These are phyloP conservation scores for Naegleria lovaniensis DNA, from an alignment of 208 protist species.

Conservation along the genomic window DNA sequence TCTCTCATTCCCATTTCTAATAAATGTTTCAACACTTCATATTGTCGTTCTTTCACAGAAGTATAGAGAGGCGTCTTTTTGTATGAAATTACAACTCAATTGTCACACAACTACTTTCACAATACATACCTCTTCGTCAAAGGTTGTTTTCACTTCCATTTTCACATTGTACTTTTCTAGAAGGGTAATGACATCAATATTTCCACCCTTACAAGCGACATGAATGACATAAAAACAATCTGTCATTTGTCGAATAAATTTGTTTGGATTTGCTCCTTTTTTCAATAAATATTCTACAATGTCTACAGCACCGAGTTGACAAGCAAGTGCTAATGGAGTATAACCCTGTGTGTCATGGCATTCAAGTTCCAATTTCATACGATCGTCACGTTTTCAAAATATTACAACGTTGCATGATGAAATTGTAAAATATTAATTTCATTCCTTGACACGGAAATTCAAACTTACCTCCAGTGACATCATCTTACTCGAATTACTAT, in stretches of 20 bases:
- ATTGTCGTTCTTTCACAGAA: background rate
- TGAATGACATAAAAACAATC: background rate
- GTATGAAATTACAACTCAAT: too few relatives aligned
- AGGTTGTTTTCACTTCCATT: background rate
- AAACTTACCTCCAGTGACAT: background rate
- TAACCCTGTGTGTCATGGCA: background rate
- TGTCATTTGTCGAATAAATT: background rate
- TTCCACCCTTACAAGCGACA: background rate
- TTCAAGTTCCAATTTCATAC: background rate
- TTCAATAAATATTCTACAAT: background rate
- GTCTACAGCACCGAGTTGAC: background rate
- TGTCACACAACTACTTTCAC: too few relatives aligned
- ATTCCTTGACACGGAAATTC: too few relatives aligned
- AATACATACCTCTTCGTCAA: background rate
- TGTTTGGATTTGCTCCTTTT: background rate
- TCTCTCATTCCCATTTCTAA: background rate
- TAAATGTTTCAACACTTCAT: background rate
- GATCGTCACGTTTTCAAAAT: background rate
- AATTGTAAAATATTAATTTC: too few relatives aligned
- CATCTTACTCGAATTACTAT: background rate
- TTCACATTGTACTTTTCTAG: background rate
- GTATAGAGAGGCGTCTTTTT: background rate
- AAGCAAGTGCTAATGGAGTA: background rate
- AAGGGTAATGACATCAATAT: background rate
- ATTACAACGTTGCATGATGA: background rate